These are phyloP conservation scores for Colletotrichum lini DNA, from an alignment of 2,329 filamentous ascomycete species.

Conservation along the genomic window DNA sequence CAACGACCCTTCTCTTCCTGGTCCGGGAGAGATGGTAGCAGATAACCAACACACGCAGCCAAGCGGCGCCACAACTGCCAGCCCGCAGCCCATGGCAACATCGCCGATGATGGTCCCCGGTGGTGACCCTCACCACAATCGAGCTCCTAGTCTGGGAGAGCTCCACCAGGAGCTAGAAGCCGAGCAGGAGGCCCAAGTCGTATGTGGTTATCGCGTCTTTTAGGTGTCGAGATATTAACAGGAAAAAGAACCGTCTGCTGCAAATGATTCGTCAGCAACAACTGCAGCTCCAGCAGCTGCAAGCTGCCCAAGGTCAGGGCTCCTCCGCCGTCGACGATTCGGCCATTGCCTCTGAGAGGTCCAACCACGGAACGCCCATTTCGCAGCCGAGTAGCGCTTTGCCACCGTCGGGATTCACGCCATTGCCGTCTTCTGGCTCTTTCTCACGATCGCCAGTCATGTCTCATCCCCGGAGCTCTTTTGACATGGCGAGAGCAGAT, in stretches of 20 bases:
- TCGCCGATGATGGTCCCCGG: conserved; percentile 59
- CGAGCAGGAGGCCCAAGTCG: conserved; percentile 84
- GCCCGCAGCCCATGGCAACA: conserved; percentile 62
- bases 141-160: conserved; percentile 80
- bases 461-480: conserved; percentile 68
- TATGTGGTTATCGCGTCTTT: conserved; percentile 54
- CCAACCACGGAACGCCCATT: conserved; percentile 54
- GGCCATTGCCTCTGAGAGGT: conserved; percentile 62
- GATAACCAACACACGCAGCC: conserved; percentile 56
- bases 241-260: conserved; percentile 77
- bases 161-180: conserved; percentile 85
- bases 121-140: conserved; percentile 72
- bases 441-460: conserved; percentile 67
- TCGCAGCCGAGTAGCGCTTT: conserved; percentile 48
- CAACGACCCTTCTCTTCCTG: conserved; percentile 78
- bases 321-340: conserved; percentile 66
- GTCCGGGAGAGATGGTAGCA: conserved; percentile 77
- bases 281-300: conserved; percentile 75
- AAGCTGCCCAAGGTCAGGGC: conserved; percentile 56
- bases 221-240: conserved; percentile 33
- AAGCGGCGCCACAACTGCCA: conserved; percentile 50
- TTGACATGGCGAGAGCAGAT: conserved; percentile 71
- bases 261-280: conserved; percentile 84
- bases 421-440: conserved; percentile 57
- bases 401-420: conserved; percentile 45